A percentile compares a stretch with the other conserved stretches of the same genome.
These are phyloP conservation scores for Schoenoplectus tabernaemontani DNA, from an alignment of 202 grass and related monocot genomes.

Conservation along the genomic window DNA sequence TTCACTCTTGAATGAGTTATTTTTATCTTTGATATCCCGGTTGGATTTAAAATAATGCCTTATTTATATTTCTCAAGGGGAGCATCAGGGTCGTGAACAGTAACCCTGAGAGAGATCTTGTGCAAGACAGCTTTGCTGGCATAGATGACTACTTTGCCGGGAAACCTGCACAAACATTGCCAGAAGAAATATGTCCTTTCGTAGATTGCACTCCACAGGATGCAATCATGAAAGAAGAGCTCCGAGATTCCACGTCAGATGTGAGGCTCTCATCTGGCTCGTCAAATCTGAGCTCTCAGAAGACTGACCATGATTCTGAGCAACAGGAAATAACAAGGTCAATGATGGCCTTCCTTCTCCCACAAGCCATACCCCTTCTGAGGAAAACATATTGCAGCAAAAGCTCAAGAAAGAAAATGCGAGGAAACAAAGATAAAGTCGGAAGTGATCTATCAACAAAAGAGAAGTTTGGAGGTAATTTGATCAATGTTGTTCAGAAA, in stretches of 20 bases:
- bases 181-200: conserved; percentile 15
- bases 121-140: conserved; percentile 21
- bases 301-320: conserved; percentile 43
- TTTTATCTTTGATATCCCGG: conserved; percentile 24
- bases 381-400: conserved; percentile 49
- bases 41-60: conserved; percentile 18
- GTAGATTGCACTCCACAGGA: conserved; percentile 30
- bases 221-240: conserved; percentile 29
- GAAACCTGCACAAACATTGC: conserved; percentile 24
- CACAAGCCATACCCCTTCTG: conserved; percentile 71
- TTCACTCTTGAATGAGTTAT: neutral
- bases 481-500: neutral
- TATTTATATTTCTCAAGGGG: conserved; percentile 34
- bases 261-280: conserved; percentile 36
- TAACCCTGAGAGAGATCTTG: neutral
- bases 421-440: neutral
- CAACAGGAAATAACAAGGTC: conserved; percentile 59
- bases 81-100: conserved; percentile 4
- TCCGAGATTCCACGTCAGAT: conserved; percentile 52
- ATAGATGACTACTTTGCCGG: neutral
- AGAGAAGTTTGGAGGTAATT: conserved; percentile 13
- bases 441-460: neutral
- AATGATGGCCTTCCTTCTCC: conserved; percentile 86
- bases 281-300: conserved; percentile 66
- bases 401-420: conserved; percentile 41